Percentiles rank a stretch among this genome's conserved stretches.
Conservation (phyloP, 805 yeast species). For the Ogataea angusta region DNA sequence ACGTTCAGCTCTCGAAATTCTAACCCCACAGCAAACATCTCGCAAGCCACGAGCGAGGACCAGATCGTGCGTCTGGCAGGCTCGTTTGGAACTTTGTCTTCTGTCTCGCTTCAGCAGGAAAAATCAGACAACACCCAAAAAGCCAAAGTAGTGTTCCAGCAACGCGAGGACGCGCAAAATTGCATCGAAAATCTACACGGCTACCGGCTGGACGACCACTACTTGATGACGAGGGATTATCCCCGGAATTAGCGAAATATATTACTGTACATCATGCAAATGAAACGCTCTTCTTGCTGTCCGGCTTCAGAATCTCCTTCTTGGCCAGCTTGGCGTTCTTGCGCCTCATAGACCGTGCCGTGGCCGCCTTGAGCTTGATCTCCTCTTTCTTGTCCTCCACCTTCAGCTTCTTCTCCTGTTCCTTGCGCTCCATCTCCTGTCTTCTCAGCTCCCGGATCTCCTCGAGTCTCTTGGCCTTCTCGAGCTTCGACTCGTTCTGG, state of each 20-base stretch:
- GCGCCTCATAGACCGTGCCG: slow-evolving; percentile 68
- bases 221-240: slow-evolving; percentile 10
- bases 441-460: slow-evolving; percentile 84
- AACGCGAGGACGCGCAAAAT: slow-evolving; percentile 19
- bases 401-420: slow-evolving; percentile 61
- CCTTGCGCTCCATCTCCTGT: slow-evolving; percentile 83
- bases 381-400: slow-evolving; percentile 77
- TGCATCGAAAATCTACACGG: slow-evolving; percentile 25
- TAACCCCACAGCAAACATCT: slow-evolving; percentile 3
- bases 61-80: slow-evolving; percentile 16
- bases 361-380: slow-evolving; percentile 65
- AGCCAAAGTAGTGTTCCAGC: slow-evolving; percentile 14
- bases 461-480: slow-evolving; percentile 83
- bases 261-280: slow-evolving; percentile 37
- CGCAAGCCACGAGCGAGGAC: slow-evolving; percentile 9
- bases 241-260: background rate
- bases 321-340: slow-evolving; percentile 41
- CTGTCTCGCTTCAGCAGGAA: slow-evolving; percentile 6
- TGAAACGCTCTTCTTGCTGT: slow-evolving; percentile 43
- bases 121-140: slow-evolving; percentile 4
- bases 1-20: background rate
- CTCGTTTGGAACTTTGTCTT: slow-evolving; percentile 20
- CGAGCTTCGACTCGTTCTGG: slow-evolving; percentile 82
- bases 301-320: slow-evolving; percentile 23
- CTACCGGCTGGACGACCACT: slow-evolving; percentile 13